phyloP scores from a whole-genome alignment of 768 basidiomycete species.

The Macrolepiota dolichaula region DNA sequence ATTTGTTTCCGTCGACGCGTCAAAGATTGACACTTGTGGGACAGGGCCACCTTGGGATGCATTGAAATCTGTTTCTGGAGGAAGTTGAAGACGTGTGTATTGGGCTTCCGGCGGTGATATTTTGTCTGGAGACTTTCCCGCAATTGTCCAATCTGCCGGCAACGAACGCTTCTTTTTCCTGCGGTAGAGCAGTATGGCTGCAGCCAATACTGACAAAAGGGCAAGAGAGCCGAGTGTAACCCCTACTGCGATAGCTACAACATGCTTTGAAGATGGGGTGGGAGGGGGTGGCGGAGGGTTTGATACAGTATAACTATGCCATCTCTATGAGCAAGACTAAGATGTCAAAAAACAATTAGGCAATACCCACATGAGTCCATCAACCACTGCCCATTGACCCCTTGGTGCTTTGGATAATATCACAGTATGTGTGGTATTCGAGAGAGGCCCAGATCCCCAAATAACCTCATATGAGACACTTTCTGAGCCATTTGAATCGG shows the following conservation, averaged over 20 bases:
- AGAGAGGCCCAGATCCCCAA: constrained; percentile 31
- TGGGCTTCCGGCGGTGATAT: background rate
- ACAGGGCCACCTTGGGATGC: background rate
- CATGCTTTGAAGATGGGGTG: constrained; percentile 16
- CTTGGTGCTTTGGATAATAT: constrained; percentile 32
- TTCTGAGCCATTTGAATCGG: constrained; percentile 33
- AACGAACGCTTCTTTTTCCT: constrained; percentile 22
- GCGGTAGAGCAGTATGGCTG: constrained; percentile 26
- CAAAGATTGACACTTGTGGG: background rate
- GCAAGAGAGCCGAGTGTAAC: constrained; percentile 29
- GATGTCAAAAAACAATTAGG: background rate
- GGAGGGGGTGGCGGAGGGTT: constrained; percentile 11
- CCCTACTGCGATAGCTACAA: constrained; percentile 30
- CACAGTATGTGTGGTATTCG: constrained; percentile 32
- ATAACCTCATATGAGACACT: constrained; percentile 33
- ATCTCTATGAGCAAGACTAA: background rate
- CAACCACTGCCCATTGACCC: constrained; percentile 33
- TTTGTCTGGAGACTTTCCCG: constrained; percentile 11
- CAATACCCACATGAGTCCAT: constrained; percentile 32
- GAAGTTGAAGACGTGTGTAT: background rate
- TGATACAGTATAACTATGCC: constrained; percentile 14
- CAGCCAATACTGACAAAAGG: constrained; percentile 21
- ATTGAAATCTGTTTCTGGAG: background rate
- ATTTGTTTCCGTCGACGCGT: background rate
- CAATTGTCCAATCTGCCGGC: constrained; percentile 34